A percentile compares a stretch with the other conserved stretches of the same genome.
Evolutionary conservation across 164 flowering plant genomes (phyloP).

Genomic region (Taxillus chinensis): DNA sequence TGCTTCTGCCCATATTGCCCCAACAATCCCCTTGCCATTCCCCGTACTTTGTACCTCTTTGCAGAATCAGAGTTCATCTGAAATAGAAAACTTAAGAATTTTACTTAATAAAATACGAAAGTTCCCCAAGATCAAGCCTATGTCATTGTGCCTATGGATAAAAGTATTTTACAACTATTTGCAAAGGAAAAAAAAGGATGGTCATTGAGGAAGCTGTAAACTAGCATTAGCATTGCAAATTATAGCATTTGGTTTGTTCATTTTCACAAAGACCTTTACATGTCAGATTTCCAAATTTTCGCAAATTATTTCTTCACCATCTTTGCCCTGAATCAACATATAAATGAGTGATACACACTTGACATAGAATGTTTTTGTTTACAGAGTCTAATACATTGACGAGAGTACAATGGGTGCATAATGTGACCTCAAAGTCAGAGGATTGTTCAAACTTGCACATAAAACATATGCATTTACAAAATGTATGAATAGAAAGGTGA

Average conservation of each 20-base stretch:
- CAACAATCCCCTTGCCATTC: neutral
- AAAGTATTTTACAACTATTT: no score
- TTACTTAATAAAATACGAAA: no score
- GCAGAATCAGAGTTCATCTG: neutral
- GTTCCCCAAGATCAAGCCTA: no score
- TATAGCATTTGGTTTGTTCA: slow-evolving; percentile 38
- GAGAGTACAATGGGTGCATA: no score
- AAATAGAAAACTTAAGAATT: no score
- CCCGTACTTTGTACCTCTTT: neutral
- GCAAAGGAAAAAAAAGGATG: neutral
- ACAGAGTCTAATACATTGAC: no score
- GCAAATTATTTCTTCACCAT: no score
- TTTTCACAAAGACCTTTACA: slow-evolving; percentile 18
- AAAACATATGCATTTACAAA: no score
- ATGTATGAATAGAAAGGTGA: no score
- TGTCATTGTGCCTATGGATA: no score
- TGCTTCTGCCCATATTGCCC: neutral
- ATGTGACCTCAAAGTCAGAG: no score
- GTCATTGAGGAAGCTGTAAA: slow-evolving; percentile 16
- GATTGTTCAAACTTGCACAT: no score
- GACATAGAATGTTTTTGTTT: neutral
- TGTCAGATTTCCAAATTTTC: neutral
- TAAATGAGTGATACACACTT: neutral
- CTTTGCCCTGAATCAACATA: neutral
- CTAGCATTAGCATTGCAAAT: slow-evolving; percentile 32